Conservation (phyloP, 345 rosid genomes). For the Populus euphratica region DNA sequence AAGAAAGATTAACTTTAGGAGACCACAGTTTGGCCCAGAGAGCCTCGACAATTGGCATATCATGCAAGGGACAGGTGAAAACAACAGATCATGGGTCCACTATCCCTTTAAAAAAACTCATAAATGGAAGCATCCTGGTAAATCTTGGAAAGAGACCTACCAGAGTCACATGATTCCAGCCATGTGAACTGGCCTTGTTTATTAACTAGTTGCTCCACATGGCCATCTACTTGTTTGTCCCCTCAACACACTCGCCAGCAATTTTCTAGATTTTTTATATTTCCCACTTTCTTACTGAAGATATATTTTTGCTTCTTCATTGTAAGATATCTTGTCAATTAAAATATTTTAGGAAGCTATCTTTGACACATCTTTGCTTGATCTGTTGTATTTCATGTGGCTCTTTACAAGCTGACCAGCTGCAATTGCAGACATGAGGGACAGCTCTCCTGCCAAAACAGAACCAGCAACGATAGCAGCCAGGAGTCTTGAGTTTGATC, state of each 20-base stretch:
- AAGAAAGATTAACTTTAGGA: background rate
- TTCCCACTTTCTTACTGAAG: background rate
- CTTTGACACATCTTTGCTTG: constrained; percentile 59
- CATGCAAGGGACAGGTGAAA: background rate
- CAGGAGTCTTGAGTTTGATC: constrained; percentile 66
- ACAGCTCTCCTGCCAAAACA: constrained; percentile 77
- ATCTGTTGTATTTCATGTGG: constrained; percentile 91
- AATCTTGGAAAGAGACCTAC: background rate
- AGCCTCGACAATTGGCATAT: background rate
- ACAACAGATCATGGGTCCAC: background rate
- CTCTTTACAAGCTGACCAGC: constrained; percentile 84
- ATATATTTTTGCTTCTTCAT: background rate
- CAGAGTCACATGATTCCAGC: background rate
- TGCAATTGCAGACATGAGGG: constrained; percentile 85
- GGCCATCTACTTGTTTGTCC: background rate
- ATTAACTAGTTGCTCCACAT: constrained; percentile 1
- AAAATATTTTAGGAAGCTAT: constrained; percentile 18
- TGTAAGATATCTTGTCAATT: background rate
- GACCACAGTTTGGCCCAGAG: background rate
- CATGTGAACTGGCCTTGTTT: background rate
- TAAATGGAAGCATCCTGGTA: background rate
- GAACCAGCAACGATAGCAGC: constrained; percentile 76
- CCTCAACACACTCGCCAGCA: background rate
- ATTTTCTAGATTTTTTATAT: background rate
- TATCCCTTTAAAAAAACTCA: background rate